Base-by-base conservation (phyloP, 129 eudicot species). In the Flaveria robusta region DNA sequence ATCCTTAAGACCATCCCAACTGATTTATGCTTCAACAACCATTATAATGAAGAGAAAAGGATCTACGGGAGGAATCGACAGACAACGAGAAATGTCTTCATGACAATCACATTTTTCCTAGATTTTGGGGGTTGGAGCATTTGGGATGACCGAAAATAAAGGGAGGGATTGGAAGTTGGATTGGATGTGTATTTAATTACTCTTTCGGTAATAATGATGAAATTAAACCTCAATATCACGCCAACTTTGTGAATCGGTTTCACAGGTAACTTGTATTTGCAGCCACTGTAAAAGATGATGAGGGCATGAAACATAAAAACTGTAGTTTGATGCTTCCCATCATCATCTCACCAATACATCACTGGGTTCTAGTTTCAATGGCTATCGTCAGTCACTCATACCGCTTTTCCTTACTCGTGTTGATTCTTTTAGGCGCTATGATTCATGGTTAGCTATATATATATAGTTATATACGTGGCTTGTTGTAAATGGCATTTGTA, bases 401-500 rank as follows among this genome's bases (percentile, higher is more conserved):
- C 22, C 31, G 9, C 31, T 22, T 20, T 56, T 56, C 1, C 24
- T 54, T 54, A 54, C 60, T 56, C 16, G 7, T 56, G 20, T 55
- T 55, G 64, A 56, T 56, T 56, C 64, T 56, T 56, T 56, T 16
- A 9, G 64, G 1, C 14, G 0, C 29, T 9, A 56, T 56, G 64
- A 56, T 20, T 56, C 64, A 24, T 20, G 39, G 39, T 34, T 34
- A 34, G 39, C 39, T 34, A 34, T 34, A 34, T 34, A 34, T 34
- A 34, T 34, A 34, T 34, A 5, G 39, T 34, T 34, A 34, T 34
- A 5, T 34, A 34, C 1, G 8, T n/a, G n/a, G n/a, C 60, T 54
- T 54, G 13, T 54, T 54, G 60, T 54, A 54, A 54, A 8, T 54
- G 60, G 27, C 59, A 54, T 54, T 54, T 54, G 60, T 52, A 52